phyloP scores from a whole-genome alignment of 148 eudicot species.

The Spergularia marina region DNA sequence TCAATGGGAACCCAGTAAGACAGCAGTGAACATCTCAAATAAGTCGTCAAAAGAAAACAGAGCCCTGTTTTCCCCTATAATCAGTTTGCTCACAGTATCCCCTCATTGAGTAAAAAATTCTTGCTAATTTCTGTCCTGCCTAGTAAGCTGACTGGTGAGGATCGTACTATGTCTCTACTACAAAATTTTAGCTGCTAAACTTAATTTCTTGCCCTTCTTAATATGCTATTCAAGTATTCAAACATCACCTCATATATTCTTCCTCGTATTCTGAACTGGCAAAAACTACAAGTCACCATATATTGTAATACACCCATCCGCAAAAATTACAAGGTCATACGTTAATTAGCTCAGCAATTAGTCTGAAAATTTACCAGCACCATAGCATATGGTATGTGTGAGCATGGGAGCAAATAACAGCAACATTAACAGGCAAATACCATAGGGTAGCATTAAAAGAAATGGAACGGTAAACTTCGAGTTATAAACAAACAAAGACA shows the following conservation, averaged over 20 bases:
- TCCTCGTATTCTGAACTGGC: too few species aligned
- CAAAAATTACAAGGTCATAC: background rate
- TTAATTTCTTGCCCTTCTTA: background rate
- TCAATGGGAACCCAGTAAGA: background rate
- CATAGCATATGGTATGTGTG: background rate
- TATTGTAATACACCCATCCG: background rate
- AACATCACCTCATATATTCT: background rate
- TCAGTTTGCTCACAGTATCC: background rate
- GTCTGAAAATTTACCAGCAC: background rate
- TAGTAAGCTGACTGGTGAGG: too few species aligned
- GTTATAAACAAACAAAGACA: background rate
- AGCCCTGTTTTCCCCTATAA: background rate
- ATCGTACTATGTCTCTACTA: background rate
- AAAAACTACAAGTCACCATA: background rate
- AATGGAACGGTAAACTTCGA: background rate
- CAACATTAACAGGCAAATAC: background rate
- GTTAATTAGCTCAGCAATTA: background rate
- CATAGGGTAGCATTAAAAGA: background rate
- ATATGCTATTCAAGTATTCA: background rate
- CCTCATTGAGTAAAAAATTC: too few species aligned
- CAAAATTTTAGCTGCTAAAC: background rate
- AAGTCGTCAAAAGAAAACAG: background rate
- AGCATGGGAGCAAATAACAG: background rate
- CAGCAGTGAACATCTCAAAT: background rate
- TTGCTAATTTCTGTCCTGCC: too few species aligned